Conservation (phyloP, 1,139 yeast species). For the Arxiozyma bovina region DNA sequence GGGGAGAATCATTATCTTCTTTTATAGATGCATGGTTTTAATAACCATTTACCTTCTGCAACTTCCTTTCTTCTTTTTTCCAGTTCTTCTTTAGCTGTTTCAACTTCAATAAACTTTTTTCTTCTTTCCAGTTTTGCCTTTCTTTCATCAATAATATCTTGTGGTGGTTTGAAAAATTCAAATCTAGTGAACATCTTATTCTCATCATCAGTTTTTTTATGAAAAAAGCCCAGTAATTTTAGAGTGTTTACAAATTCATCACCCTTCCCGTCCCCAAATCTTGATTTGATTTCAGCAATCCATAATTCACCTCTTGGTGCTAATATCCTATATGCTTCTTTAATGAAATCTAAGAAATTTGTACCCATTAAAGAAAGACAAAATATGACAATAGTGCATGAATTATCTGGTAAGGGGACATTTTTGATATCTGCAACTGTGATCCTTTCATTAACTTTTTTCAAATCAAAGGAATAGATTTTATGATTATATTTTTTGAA, state of each 20-base stretch:
- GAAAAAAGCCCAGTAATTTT: conserved; percentile 75
- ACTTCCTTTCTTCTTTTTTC: conserved; percentile 45
- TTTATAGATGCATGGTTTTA: conserved; percentile 93
- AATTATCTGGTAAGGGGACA: conserved; percentile 72
- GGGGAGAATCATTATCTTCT: conserved; percentile 47
- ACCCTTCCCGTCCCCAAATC: conserved; percentile 63
- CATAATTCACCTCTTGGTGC: conserved; percentile 91
- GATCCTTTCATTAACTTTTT: conserved; percentile 75
- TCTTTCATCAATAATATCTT: conserved; percentile 58
- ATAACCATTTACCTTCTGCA: conserved; percentile 80
- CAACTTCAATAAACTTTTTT: conserved; percentile 65
- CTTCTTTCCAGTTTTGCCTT: conserved; percentile 54
- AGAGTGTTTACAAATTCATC: conserved; percentile 71
- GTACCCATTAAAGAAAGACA: conserved; percentile 97
- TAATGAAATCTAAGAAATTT: conserved; percentile 80
- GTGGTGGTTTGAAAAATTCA: conserved; percentile 84
- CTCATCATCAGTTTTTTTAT: conserved; percentile 73
- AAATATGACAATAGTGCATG: conserved; percentile 78
- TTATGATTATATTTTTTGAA: conserved; percentile 36
- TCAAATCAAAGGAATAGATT: conserved; percentile 85
- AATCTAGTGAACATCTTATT: conserved; percentile 93
- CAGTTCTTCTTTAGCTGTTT: conserved; percentile 50
- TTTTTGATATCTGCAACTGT: conserved; percentile 92
- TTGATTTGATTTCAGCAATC: conserved; percentile 94
- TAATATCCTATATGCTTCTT: conserved; percentile 79